Evolutionary conservation across 208 protist species (phyloP), one percentile per base, ranked within the genome.

Genomic region (Leishmania tropica): DNA sequence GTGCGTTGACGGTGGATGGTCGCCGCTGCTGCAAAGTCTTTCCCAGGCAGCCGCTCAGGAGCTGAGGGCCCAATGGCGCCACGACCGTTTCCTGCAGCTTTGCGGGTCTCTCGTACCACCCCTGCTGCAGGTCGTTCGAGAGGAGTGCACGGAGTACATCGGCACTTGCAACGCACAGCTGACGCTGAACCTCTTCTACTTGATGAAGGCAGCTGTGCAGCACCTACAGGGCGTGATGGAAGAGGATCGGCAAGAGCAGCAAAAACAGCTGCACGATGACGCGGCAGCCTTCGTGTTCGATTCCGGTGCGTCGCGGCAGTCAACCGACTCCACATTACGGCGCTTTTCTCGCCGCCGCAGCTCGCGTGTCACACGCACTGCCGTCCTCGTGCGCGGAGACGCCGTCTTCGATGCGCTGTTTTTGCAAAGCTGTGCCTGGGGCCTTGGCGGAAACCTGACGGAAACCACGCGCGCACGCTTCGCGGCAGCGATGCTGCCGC

Each of bases 351-450:
- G 90, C 60, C 83, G 85, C n/a, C 78, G 91, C 72, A 90, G 87
- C 78, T 86, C 85, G 1, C 88, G 92, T 28, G 87, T 84, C 19
- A 80, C 81, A 62, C 86, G 89, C 54, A 80, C 84, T 5, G 87
- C 87, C 24, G 71, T 79, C 24, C 78, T 90, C 40, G 81, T 90
- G 53, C 87, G 95, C 75, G 90, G 90, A 71, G 89, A 96, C 54
- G 79, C 91, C 45, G 73, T 98, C 67, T 93, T 98, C 78, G 94
- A 98, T 62, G 92, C 91, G 67, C 83, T 94, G 68, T 99, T 99
- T 84, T 75, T 99, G 17, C 98, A 99, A 89, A 87, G 94, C 40
- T 95, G 99, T 79, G 92, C 99, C 48, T 99, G 99, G 99, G 94
- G 96, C 53, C 58, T 99, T 19, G 99, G 98, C 70, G 97, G 92